Conservation (phyloP, 1,139 yeast genomes). For the Candida albicans region DNA sequence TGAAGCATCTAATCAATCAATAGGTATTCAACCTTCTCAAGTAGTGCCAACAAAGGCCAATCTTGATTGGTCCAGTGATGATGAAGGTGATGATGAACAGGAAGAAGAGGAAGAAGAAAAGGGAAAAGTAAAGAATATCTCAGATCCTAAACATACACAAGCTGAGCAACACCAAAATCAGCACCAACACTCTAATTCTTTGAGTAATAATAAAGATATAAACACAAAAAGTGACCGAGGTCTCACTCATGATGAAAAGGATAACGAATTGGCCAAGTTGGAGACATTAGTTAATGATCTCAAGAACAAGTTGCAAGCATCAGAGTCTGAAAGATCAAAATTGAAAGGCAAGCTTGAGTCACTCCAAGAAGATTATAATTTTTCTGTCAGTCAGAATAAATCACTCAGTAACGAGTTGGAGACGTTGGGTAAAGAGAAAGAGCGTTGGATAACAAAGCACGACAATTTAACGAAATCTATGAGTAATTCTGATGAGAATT, state of each 20-base stretch:
- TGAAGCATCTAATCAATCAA: slow-evolving; percentile 21
- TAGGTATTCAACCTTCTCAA: slow-evolving; percentile 57
- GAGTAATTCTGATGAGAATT: slow-evolving; percentile 12
- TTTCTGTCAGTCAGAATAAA: slow-evolving; percentile 23
- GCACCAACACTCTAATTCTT: not conserved
- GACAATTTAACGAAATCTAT: slow-evolving; percentile 10
- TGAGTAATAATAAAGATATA: not conserved
- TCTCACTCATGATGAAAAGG: slow-evolving; percentile 1
- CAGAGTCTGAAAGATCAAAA: slow-evolving; percentile 18
- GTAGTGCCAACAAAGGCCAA: slow-evolving; percentile 78
- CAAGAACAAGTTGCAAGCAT: slow-evolving; percentile 13
- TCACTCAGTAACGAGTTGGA: slow-evolving; percentile 26
- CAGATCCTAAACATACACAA: not conserved
- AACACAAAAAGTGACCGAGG: not conserved
- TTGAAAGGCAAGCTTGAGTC: slow-evolving; percentile 20
- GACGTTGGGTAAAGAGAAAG: slow-evolving; percentile 18
- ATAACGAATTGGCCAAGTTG: slow-evolving; percentile 14
- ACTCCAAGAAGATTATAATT: slow-evolving; percentile 26
- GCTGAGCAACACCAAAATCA: not conserved
- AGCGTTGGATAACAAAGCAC: slow-evolving; percentile 13
- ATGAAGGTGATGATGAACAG: slow-evolving; percentile 41
- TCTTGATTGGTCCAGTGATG: slow-evolving; percentile 81
- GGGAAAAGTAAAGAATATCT: not conserved
- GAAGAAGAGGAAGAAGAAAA: slow-evolving; percentile 14
- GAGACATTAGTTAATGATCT: slow-evolving; percentile 15